Base-by-base conservation (phyloP, 306 rosid species). In the Hippophae gyantsensis region DNA sequence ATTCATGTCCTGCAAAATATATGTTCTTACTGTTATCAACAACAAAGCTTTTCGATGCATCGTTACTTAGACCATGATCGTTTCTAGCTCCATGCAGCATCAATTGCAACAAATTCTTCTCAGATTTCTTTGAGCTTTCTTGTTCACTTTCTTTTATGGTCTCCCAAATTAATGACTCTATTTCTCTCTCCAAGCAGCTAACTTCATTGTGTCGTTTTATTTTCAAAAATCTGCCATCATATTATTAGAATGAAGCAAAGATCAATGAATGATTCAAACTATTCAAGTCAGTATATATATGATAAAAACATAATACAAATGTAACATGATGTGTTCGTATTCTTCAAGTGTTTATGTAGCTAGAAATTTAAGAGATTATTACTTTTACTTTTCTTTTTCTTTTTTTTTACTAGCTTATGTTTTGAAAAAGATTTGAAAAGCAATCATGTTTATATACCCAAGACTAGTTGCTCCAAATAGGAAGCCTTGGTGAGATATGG, bases 1-100 rank as follows among this genome's bases (percentile, higher is more conserved):
- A 67, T 74, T 92, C 99, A 62, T 92, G 95, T 9, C 99, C 99
- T 11, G 99, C 95, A 64, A 92, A 92, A 73, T 92, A 92, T 8
- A 92, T 88, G 75, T 67, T 84, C 79, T 92, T 92, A 78, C 99
- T 85, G 26, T 92, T 92, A 57, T 92, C 99, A 55, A 92, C 95
- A 10, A 88, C 79, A 81, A 92, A 88, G 5, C 70, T 52, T 63
- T 78, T 92, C 5, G 93, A 82, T 5, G 85, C 70, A 0, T 78
- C 85, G 32, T 74, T 67, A 48, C 72, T 86, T 0, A 85, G 9
- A 62, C 62, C 67, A 52, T 76, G 67, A 72, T 92, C 96, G 11
- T 43, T 58, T 57, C 50, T 73, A 13, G 95, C 83, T 48, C 82
- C 81, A 61, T 81, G 87, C 46, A 92, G 55, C 13, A 92, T 66